A percentile compares a stretch with the other conserved stretches of the same genome.
Evolutionary conservation across 306 rosid species (phyloP).

Genomic region (Arachis stenosperma): DNA sequence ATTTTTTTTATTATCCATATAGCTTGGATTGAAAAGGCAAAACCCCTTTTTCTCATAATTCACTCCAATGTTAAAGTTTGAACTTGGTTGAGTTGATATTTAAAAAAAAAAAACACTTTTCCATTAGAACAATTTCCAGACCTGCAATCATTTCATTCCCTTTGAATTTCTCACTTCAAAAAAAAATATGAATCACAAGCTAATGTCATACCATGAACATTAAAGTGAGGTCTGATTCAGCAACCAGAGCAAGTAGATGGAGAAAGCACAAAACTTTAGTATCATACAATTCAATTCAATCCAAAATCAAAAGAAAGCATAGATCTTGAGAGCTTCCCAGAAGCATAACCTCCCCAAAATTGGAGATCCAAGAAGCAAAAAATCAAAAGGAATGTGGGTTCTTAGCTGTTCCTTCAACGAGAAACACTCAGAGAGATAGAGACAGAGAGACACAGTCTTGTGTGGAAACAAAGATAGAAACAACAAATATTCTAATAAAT

Average conservation of each 20-base stretch:
- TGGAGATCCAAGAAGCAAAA: slow-evolving; percentile 37
- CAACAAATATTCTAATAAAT: background rate
- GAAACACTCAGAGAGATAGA: slow-evolving; percentile 21
- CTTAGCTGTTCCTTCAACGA: slow-evolving; percentile 29
- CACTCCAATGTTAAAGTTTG: slow-evolving; percentile 8
- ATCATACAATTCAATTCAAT: slow-evolving; percentile 6
- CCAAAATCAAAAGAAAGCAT: slow-evolving; percentile 29
- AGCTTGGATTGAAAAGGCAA: slow-evolving; percentile 1
- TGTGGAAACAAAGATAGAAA: slow-evolving; percentile 25
- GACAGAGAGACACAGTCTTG: slow-evolving; percentile 25
- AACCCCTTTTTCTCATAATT: background rate
- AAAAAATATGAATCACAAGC: background rate
- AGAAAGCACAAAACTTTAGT: slow-evolving; percentile 23
- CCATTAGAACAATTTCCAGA: slow-evolving; percentile 16
- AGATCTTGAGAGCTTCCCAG: slow-evolving; percentile 35
- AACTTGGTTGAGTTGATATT: slow-evolving; percentile 26
- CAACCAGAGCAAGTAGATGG: slow-evolving; percentile 36
- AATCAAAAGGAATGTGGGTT: slow-evolving; percentile 34
- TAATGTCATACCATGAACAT: slow-evolving; percentile 44
- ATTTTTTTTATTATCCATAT: background rate
- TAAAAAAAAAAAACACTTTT: background rate
- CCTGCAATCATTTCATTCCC: slow-evolving; percentile 19
- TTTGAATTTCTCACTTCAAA: slow-evolving; percentile 26
- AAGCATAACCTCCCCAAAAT: slow-evolving; percentile 3
- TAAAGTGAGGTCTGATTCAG: slow-evolving; percentile 36